phyloP scores from a whole-genome alignment of 257 asterid genomes.

The Buddleja alternifolia region DNA sequence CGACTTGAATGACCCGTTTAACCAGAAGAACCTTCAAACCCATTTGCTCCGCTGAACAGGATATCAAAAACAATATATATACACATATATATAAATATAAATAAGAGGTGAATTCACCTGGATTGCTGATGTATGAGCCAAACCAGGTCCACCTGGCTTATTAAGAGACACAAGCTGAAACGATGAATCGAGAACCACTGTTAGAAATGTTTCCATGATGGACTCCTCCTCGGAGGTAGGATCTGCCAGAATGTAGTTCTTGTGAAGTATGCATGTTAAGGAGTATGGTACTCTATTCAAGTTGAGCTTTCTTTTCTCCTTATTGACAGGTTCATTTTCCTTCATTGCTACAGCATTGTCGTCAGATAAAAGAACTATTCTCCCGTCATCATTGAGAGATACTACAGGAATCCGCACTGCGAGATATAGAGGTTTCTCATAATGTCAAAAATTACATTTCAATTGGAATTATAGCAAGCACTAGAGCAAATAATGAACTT shows the following conservation, averaged over 20 bases:
- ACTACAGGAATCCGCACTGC: conserved; percentile 91
- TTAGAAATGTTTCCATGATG: conserved; percentile 77
- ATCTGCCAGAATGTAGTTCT: conserved; percentile 90
- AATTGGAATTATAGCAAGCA: not conserved
- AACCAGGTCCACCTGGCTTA: conserved; percentile 93
- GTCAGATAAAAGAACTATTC: conserved; percentile 67
- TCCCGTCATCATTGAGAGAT: conserved; percentile 80
- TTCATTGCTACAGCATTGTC: conserved; percentile 48
- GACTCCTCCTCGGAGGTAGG: conserved; percentile 98
- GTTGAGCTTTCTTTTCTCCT: conserved; percentile 76
- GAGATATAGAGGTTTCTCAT: conserved; percentile 28
- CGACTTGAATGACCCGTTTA: not conserved
- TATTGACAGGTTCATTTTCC: conserved; percentile 71
- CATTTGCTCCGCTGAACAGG: not conserved
- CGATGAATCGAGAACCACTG: conserved; percentile 79
- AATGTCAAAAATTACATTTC: not conserved
- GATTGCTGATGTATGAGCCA: conserved; percentile 64
- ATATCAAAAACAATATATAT: not conserved
- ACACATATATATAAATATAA: no score
- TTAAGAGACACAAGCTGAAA: conserved; percentile 76
- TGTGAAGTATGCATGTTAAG: conserved; percentile 83
- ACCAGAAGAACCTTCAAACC: not conserved
- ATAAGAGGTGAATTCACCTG: conserved; percentile 53
- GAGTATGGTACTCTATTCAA: conserved; percentile 61
- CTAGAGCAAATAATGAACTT: not conserved